A percentile compares a stretch with the other conserved stretches of the same genome.
phyloP scores from a whole-genome alignment of 371 early-diverging fungal genomes.

The Dentiscutata heterogama region DNA sequence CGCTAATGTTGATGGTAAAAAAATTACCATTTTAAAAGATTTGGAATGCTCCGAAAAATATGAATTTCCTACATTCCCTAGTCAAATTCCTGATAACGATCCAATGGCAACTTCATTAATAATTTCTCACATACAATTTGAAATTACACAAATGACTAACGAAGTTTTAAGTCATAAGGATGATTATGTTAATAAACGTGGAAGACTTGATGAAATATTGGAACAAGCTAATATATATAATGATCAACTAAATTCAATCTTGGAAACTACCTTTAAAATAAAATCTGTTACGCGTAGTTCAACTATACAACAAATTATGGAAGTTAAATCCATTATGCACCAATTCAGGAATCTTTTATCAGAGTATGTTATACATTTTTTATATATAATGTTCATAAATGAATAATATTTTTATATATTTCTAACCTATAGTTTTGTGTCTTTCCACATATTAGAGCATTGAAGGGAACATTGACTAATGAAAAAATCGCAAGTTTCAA shows the following conservation, averaged over 20 bases:
- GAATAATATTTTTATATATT: conserved; percentile 40
- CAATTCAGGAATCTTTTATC: conserved; percentile 22
- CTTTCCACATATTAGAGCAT: conserved; percentile 50
- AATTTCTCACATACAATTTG: conserved; percentile 36
- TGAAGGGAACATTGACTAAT: conserved; percentile 55
- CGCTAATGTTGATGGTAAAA: not conserved
- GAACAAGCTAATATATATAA: conserved; percentile 29
- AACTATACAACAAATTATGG: conserved; percentile 39
- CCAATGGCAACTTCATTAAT: not conserved
- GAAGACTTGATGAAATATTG: conserved; percentile 19
- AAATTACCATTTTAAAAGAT: conserved; percentile 27
- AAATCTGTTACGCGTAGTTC: conserved; percentile 2
- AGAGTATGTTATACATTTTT: conserved; percentile 42
- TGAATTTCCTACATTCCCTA: not conserved
- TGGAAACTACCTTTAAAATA: conserved; percentile 24
- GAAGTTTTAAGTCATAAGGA: conserved; percentile 28
- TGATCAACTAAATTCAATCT: conserved; percentile 32
- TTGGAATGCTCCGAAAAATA: not conserved
- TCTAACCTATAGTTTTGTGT: conserved; percentile 45
- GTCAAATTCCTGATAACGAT: conserved; percentile 4
- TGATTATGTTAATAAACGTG: not conserved
- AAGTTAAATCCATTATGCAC: not conserved
- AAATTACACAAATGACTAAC: conserved; percentile 33
- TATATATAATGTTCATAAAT: conserved; percentile 1
- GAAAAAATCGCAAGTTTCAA: conserved; percentile 56